A percentile compares a stretch with the other conserved stretches of the same genome.
These are phyloP conservation scores for Eucalyptus regnans DNA, from an alignment of 345 rosid genomes.

Conservation along the genomic window DNA sequence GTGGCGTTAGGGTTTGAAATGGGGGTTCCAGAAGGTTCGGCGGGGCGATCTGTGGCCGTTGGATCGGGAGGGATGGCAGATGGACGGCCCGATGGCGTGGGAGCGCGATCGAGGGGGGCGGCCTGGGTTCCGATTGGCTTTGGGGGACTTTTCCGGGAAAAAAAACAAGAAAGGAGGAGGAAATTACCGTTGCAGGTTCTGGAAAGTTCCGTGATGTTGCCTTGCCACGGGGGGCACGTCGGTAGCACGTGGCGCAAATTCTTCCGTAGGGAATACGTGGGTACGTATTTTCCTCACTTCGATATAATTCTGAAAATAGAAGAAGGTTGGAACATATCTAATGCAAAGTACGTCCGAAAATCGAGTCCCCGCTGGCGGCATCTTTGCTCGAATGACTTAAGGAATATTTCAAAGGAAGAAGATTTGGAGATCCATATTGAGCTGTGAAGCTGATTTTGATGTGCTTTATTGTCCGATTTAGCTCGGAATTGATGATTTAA, in stretches of 20 bases:
- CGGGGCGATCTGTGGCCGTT: neutral
- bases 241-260: neutral
- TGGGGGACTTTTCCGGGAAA: neutral
- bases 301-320: neutral
- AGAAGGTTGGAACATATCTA: neutral
- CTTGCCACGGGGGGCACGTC: neutral
- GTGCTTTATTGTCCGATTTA: neutral
- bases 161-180: neutral
- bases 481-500: neutral
- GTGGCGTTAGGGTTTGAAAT: neutral
- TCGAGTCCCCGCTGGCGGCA: accelerated
- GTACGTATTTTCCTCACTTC: neutral
- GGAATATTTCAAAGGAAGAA: no score
- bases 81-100: neutral
- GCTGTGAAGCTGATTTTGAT: neutral
- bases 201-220: neutral
- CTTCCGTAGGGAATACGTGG: neutral
- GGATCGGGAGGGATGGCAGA: neutral
- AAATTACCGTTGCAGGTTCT: neutral
- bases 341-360: neutral
- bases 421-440: neutral
- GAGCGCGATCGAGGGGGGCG: neutral
- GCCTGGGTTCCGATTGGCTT: neutral
- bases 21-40: neutral
- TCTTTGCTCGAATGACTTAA: no score